Evolutionary conservation across 495 filamentous ascomycete genomes (phyloP), one percentile per base, ranked within the genome.

Genomic region (Aspergillus sparsus): DNA sequence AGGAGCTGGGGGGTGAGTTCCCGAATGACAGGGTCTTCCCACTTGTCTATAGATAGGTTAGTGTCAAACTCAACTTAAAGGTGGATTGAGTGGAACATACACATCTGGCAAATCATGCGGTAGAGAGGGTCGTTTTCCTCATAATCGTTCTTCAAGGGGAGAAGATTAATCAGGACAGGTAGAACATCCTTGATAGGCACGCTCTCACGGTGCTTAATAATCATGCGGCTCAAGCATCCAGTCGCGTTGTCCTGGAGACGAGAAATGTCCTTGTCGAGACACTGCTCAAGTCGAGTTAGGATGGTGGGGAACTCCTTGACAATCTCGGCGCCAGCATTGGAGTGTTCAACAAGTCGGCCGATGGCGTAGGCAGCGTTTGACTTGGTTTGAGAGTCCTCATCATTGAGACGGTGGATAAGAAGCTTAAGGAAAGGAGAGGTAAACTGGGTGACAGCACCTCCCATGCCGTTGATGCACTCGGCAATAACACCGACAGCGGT

Each of bases 71-170:
- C 46, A 53, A 39, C 6, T 55, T 9, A 35, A 35, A 55, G 49
- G 8, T 33, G 18, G 39, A 39, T 47, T 13, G 21, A 37, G 55
- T 13, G 44, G 45, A 27, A 84, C 89, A 81, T 80, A 91, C 88
- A 97, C 57, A 98, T 80, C 71, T 89, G 84, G 70, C 90, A 86
- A 67, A 98, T 84, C 84, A 90, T 93, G 65, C 87, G 82, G 75
- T 87, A 98, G 37, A 98, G 84, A 10, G 93, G 90, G 61, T 90
- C 88, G 77, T 98, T 98, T 84, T 98, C 94, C 73, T 97, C 92
- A 62, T 84, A 98, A 72, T 98, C 94, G 65, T 97, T 93, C 77
- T 89, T 92, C 65, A 98, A 77, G 31, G 94, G 94, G 47, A 98
- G 81, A 11, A 94, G 81, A 54, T 80, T 81, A 16, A 94, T 83